Evolutionary conservation across 176 grass and related monocot genomes (phyloP), one percentile per base, ranked within the genome.

Genomic region (Canna indica): DNA sequence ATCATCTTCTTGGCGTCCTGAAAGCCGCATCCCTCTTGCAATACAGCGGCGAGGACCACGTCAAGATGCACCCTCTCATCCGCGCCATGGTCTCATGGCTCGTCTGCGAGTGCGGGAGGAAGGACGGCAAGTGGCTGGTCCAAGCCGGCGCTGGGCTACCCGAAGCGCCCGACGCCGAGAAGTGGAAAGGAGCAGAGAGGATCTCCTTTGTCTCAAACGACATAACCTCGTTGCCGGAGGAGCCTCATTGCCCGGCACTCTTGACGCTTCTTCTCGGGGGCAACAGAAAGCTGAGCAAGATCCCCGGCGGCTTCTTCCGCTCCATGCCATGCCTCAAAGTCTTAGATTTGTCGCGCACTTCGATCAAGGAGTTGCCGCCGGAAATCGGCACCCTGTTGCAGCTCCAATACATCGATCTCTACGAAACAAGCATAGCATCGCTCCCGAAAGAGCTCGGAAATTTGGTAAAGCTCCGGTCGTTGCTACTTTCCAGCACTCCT

Each of bases 81-180:
- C 65, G 38, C 35, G 65, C 35, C 65, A 41, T 68, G 65, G 65
- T 44, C 3, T 68, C 39, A 5, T 68, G 65, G 65, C 42, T 68
- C 7, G 18, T 44, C 10, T 42, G 65, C 25, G 65, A 68, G 11
- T 13, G 22, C 9, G 36, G 65, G 12, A 44, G 5, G 35, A 42
- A 68, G n/a, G 65, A 26, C 20, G 32, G 17, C 36, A 68, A n/a
- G 25, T 68, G 65, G 65, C n/a, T 68, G 20, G 65, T 68, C 20
- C 65, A 44, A 25, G 20, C 38, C 9, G 35, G 65, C 12, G 4
- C 22, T 4, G 65, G 39, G 4, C 3, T 26, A n/a, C 14, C n/a
- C 3, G 35, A 68, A 42, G 36, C 38, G 1, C 24, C 39, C 0
- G n/a, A 68, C 11, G 36, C n/a, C 25, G n/a, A 41, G 20, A 42